phyloP scores from a whole-genome alignment of 352 stramenopile species.

The Thalassiosira sp. region DNA sequence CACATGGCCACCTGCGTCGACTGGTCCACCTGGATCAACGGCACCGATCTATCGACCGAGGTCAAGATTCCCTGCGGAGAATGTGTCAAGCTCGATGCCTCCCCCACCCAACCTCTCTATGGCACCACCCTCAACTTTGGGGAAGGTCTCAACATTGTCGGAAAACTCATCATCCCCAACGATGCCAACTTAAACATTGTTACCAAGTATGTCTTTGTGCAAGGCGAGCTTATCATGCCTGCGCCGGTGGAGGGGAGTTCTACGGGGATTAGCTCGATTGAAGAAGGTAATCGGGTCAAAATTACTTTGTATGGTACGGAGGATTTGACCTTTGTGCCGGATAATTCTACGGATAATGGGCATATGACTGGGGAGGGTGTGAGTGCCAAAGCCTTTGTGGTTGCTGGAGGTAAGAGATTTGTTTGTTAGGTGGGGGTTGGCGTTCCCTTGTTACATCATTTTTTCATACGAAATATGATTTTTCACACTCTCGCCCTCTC shows the following conservation, averaged over 20 bases:
- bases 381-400: conserved; percentile 28
- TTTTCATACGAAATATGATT: no score
- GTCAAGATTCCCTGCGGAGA: conserved; percentile 34
- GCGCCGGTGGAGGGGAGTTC: conserved; percentile 3
- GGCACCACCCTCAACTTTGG: conserved; percentile 17
- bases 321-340: conserved; percentile 14
- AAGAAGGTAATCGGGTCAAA: conserved; percentile 11
- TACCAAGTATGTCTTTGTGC: conserved; percentile 39
- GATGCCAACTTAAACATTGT: conserved; percentile 18
- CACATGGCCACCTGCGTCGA: conserved; percentile 8
- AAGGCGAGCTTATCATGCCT: conserved; percentile 23
- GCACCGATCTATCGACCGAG: not conserved
- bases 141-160: conserved; percentile 31
- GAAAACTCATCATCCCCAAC: conserved; percentile 33
- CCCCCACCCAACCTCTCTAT: conserved; percentile 12
- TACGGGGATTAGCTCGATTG: conserved; percentile 11
- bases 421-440: no score
- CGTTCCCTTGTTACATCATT: no score
- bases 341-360: conserved; percentile 19
- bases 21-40: conserved; percentile 14
- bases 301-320: conserved; percentile 39
- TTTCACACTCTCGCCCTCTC: not conserved
- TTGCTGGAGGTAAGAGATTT: conserved; percentile 29
- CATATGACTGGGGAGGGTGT: conserved; percentile 8
- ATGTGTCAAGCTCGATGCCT: conserved; percentile 29